Conservation (phyloP, 345 rosid species). For the Melastoma malabathricum region DNA sequence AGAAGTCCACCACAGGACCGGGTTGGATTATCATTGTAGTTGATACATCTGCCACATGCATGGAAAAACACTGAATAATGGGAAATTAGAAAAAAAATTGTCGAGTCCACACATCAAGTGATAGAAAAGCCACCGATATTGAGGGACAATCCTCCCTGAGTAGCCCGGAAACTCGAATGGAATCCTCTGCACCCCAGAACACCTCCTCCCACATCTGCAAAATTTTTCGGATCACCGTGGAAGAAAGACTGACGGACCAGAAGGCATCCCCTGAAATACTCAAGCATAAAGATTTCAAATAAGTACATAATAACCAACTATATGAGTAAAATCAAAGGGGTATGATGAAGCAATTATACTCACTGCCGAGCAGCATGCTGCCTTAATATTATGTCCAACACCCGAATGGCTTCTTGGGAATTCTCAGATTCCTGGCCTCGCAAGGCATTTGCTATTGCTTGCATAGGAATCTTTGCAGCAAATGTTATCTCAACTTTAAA, state of each 20-base stretch:
- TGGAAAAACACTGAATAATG: background rate
- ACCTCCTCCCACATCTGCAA: slow-evolving; percentile 66
- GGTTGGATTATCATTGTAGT: slow-evolving; percentile 83
- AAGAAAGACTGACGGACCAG: slow-evolving; percentile 85
- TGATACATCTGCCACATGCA: slow-evolving; percentile 49
- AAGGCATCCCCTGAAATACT: slow-evolving; percentile 70
- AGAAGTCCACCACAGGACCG: slow-evolving; percentile 69
- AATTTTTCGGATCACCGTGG: slow-evolving; percentile 56
- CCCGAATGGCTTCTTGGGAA: slow-evolving; percentile 68
- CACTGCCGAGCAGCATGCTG: slow-evolving; percentile 92
- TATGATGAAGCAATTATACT: slow-evolving; percentile 9
- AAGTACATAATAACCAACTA: background rate
- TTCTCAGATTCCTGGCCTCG: slow-evolving; percentile 69
- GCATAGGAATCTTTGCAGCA: slow-evolving; percentile 78
- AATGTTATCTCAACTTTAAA: slow-evolving; percentile 54
- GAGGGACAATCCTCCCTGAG: slow-evolving; percentile 79
- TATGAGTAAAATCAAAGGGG: background rate
- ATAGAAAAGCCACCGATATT: slow-evolving; percentile 46
- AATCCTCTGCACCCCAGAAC: slow-evolving; percentile 75
- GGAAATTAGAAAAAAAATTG: background rate
- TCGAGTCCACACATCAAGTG: background rate
- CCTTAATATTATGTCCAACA: slow-evolving; percentile 64
- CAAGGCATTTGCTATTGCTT: slow-evolving; percentile 63
- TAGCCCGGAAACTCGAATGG: slow-evolving; percentile 75
- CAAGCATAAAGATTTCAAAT: background rate